Evolutionary conservation across 106 monocot genomes (phyloP).

Genomic region (Dioscorea alata): DNA sequence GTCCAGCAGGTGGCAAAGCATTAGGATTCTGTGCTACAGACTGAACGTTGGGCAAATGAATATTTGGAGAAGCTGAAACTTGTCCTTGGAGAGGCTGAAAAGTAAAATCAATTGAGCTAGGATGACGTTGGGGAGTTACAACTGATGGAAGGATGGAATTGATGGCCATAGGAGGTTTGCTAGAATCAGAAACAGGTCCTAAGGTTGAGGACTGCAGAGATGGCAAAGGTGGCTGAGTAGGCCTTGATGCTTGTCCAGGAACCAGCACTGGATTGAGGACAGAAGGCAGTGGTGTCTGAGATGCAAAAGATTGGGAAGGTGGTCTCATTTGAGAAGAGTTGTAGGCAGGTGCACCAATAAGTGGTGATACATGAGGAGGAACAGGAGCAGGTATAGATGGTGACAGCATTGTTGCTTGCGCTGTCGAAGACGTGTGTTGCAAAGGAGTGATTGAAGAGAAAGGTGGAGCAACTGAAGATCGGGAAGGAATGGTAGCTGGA

Average conservation of each 20-base stretch:
- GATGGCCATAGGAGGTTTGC: constrained; percentile 2
- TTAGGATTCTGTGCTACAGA: constrained; percentile 3
- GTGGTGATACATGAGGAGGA: constrained; percentile 4
- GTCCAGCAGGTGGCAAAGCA: constrained; percentile 7
- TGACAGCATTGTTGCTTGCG: constrained; percentile 9
- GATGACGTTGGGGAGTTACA: constrained; percentile 33
- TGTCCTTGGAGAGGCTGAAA: constrained; percentile 58
- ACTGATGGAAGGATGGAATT: constrained; percentile 6
- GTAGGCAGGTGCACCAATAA: constrained; percentile 6
- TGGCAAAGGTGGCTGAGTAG: constrained; percentile 7
- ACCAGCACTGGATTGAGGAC: neutral
- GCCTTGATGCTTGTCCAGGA: constrained; percentile 9
- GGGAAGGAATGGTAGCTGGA: constrained; percentile 8
- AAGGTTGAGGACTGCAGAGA: constrained; percentile 16
- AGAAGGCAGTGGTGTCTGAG: constrained; percentile 13
- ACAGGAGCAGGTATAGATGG: constrained; percentile 5
- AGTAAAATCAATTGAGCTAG: constrained; percentile 62
- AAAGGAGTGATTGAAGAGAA: constrained; percentile 16
- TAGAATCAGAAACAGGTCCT: constrained; percentile 13
- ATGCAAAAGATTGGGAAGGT: constrained; percentile 10
- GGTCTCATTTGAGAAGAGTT: neutral
- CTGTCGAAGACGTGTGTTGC: neutral
- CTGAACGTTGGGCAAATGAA: neutral
- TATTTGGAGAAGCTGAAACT: constrained; percentile 16
- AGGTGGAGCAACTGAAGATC: constrained; percentile 8